Percentiles rank a stretch among this genome's conserved stretches.
phyloP scores from a whole-genome alignment of 768 basidiomycete genomes.

The Mycena capillaripes region DNA sequence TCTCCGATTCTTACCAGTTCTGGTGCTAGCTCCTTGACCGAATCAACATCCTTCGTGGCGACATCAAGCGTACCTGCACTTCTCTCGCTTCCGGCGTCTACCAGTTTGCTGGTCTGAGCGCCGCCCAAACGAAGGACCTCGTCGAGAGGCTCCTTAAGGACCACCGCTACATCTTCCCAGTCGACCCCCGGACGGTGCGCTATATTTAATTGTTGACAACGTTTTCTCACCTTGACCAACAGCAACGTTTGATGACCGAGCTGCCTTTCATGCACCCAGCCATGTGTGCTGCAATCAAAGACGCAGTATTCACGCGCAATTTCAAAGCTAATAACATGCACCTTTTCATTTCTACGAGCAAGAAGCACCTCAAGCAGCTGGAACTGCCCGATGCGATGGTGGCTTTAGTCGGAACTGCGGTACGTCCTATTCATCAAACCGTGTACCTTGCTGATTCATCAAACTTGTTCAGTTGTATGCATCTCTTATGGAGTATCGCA shows the following conservation, averaged over 20 bases:
- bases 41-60: slow-evolving; percentile 16
- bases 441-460: neutral
- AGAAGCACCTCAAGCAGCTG: neutral
- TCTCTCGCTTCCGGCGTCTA: neutral
- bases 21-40: slow-evolving; percentile 7
- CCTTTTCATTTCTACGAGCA: neutral
- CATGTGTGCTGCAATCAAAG: neutral
- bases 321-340: slow-evolving; percentile 14
- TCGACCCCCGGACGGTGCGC: neutral
- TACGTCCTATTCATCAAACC: neutral
- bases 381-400: slow-evolving; percentile 20
- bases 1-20: neutral
- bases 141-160: too few species aligned
- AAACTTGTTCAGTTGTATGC: slow-evolving; percentile 20
- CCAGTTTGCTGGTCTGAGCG: neutral
- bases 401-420: slow-evolving; percentile 6
- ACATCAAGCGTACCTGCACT: neutral
- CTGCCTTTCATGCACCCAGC: slow-evolving; percentile 1
- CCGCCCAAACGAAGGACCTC: neutral
- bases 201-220: too few species aligned
- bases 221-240: neutral
- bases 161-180: neutral
- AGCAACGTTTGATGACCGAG: slow-evolving; percentile 11
- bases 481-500: neutral
- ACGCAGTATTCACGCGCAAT: neutral